Evolutionary conservation across 2,329 filamentous ascomycete species (phyloP).

Genomic region (Clonostachys rhizophaga): DNA sequence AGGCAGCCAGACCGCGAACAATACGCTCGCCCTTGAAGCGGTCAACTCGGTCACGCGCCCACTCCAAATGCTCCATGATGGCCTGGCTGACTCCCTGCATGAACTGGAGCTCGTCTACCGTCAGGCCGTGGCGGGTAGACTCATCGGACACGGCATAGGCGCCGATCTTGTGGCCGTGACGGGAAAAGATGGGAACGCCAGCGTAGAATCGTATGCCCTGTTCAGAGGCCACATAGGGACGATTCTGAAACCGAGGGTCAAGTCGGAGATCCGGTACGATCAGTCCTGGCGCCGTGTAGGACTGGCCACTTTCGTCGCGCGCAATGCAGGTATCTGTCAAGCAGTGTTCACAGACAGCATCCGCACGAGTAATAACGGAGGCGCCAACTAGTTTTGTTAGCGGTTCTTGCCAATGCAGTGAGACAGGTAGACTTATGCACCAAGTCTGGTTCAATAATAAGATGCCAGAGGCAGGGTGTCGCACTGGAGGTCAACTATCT

Average conservation of each 20-base stretch:
- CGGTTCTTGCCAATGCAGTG: background rate
- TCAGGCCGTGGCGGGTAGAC: conserved; percentile 44
- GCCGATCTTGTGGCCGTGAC: conserved; percentile 50
- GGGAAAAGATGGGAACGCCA: conserved; percentile 54
- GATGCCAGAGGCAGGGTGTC: background rate
- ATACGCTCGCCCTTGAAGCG: conserved; percentile 48
- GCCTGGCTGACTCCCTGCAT: conserved; percentile 51
- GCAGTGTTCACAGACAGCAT: conserved; percentile 25
- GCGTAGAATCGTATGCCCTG: conserved; percentile 28
- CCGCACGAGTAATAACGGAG: conserved; percentile 16
- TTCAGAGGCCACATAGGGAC: conserved; percentile 22
- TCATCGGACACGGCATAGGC: conserved; percentile 56
- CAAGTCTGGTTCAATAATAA: too few species aligned
- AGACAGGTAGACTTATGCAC: too few species aligned
- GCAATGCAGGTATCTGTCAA: conserved; percentile 14
- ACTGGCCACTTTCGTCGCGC: conserved; percentile 11
- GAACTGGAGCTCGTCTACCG: conserved; percentile 41
- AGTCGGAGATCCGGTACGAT: conserved; percentile 20
- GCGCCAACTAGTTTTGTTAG: conserved; percentile 10
- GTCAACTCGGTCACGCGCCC: conserved; percentile 43
- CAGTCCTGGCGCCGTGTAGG: conserved; percentile 18
- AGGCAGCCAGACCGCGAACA: conserved; percentile 47
- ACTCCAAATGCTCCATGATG: conserved; percentile 58
- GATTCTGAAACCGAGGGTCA: conserved; percentile 22
- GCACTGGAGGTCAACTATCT: conserved; percentile 1